Evolutionary conservation across 2,329 filamentous ascomycete genomes (phyloP), one percentile per base, ranked within the genome.

Genomic region (Ophiosphaerella korrae): DNA sequence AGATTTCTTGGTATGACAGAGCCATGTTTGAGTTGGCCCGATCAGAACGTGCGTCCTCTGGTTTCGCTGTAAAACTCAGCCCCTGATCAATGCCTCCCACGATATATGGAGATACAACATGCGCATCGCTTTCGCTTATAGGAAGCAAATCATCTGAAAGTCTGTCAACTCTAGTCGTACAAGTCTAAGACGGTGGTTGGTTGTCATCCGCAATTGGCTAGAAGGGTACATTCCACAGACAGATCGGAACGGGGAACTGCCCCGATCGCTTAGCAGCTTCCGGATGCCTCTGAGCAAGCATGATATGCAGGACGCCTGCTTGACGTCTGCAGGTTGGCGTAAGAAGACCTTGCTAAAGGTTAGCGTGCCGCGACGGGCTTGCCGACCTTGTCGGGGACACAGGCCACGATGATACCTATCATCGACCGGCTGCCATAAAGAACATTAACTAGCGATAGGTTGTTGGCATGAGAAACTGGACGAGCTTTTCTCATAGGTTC

Each of bases 201-300:
- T 52, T 61, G 57, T 60, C 57, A 54, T 46, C 48, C 58, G 42
- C 26, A 56, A 58, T 42, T 16, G 45, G 60, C 35, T 35, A 54
- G 26, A 66, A 63, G 64, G 52, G 62, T 53, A 50, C 66, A 69
- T 71, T 70, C 66, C 58, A 53, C 37, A 52, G 48, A 33, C 48
- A 37, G 48, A 42, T 54, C 51, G 34, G 38, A 44, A 49, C 42
- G 47, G 54, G 54, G 37, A 18, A 51, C 40, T 23, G 14, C 31
- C 45, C 45, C 54, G 64, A 64, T 68, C 66, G 43, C 39, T 64
- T 65, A 67, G 69, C 68, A 70, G 64, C 62, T 69, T 66, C 67
- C 66, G 62, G 66, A 51, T 21, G 41, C 56, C 47, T 50, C 59
- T 69, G 66, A 62, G 70, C 70, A 66, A 62, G 70, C 70, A 66